Conservation (phyloP, 257 asterid species). For the Solanum verrucosum region DNA sequence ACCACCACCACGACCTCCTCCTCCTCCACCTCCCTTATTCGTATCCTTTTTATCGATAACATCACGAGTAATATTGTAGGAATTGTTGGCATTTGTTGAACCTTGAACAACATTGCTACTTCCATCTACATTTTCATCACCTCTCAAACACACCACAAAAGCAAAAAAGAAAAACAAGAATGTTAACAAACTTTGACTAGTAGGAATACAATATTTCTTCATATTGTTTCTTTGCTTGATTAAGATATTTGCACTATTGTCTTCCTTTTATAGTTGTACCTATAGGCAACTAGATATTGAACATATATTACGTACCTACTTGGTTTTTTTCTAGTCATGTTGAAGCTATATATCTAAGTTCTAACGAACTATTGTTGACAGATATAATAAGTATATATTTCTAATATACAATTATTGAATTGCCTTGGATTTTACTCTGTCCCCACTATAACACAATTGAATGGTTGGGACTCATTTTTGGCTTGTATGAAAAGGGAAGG, state of each 20-base stretch:
- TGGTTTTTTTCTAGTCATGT: neutral
- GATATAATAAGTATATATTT: neutral
- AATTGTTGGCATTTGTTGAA: neutral
- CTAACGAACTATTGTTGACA: neutral
- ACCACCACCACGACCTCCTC: neutral
- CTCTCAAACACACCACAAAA: neutral
- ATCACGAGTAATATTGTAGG: neutral
- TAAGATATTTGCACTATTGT: neutral
- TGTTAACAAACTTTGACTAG: neutral
- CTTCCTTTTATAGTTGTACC: neutral
- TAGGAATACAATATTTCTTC: conserved; percentile 3
- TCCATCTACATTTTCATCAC: neutral
- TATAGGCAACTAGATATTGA: neutral
- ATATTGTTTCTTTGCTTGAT: neutral
- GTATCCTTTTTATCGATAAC: neutral
- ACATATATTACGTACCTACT: neutral
- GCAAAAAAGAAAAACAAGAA: neutral
- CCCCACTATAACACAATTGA: conserved; percentile 8
- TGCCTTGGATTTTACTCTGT: conserved; percentile 17
- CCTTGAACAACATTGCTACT: neutral
- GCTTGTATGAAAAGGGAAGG: conserved; percentile 9
- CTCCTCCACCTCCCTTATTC: neutral
- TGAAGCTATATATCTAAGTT: neutral
- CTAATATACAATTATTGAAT: neutral
- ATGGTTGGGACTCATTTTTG: neutral